Evolutionary conservation across 805 yeast species (phyloP).

Genomic region (Saturnispora besseyi): DNA sequence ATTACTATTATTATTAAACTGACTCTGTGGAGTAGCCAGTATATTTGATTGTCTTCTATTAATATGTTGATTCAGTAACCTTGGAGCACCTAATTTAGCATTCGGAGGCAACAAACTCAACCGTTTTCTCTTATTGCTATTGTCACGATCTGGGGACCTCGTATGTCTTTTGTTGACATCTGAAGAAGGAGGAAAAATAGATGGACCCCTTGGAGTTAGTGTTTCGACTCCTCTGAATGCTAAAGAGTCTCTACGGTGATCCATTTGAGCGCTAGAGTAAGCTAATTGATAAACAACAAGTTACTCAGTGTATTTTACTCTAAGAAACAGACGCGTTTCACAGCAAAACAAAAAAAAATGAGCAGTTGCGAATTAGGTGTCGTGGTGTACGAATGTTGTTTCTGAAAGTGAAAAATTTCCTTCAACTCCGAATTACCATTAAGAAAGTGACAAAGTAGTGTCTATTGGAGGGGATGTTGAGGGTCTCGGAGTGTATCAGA

Average conservation of each 20-base stretch:
- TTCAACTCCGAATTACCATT: not conserved
- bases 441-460: not conserved
- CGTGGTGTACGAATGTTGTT: not conserved
- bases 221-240: conserved; percentile 7
- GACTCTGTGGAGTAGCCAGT: not conserved
- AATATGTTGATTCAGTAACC: conserved; percentile 18
- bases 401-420: not conserved
- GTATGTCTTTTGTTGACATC: conserved; percentile 4
- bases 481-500: not conserved
- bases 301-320: not conserved
- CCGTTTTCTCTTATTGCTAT: conserved; percentile 18
- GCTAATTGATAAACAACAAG: not conserved
- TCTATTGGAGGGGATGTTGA: conserved; percentile 1
- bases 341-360: not conserved
- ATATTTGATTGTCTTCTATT: conserved; percentile 20
- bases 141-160: conserved; percentile 9
- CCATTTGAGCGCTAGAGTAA: not conserved
- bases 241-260: not conserved
- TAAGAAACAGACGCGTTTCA: not conserved
- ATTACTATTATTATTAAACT: not conserved
- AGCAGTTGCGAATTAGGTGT: not conserved
- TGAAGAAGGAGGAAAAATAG: conserved; percentile 15
- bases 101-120: conserved; percentile 24
- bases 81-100: conserved; percentile 24
- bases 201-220: conserved; percentile 13